phyloP scores from a whole-genome alignment of 352 stramenopile genomes.

The Globisporangium megalacanthum region DNA sequence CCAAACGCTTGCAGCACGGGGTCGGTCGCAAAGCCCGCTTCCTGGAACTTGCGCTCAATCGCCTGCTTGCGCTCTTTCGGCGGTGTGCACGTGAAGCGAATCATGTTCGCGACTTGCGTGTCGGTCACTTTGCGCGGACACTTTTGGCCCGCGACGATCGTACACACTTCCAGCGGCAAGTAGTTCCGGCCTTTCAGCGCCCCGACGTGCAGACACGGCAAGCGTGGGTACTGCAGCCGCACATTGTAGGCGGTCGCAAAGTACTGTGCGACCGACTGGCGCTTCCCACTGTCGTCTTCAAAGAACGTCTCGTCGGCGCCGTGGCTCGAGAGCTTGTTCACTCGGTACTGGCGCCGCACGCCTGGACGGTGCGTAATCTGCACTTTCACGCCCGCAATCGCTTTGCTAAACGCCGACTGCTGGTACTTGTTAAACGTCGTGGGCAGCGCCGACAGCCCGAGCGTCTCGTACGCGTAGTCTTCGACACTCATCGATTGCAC shows the following conservation, averaged over 20 bases:
- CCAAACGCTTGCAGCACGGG: slow-evolving; percentile 51
- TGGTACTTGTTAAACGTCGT: slow-evolving; percentile 33
- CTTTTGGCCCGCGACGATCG: slow-evolving; percentile 66
- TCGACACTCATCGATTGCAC: slow-evolving; percentile 53
- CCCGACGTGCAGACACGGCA: slow-evolving; percentile 80
- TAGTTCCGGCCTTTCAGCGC: slow-evolving; percentile 72
- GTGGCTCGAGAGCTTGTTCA: slow-evolving; percentile 50
- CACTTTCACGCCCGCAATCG: slow-evolving; percentile 60
- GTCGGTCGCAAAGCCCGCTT: slow-evolving; percentile 52
- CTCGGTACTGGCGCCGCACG: slow-evolving; percentile 49
- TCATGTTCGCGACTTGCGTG: slow-evolving; percentile 82
- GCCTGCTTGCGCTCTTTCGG: slow-evolving; percentile 48
- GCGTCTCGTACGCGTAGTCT: slow-evolving; percentile 36
- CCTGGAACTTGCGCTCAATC: slow-evolving; percentile 55
- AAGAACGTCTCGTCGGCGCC: slow-evolving; percentile 50
- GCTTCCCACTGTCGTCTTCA: slow-evolving; percentile 43
- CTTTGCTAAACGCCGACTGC: slow-evolving; percentile 41
- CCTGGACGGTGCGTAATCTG: slow-evolving; percentile 56
- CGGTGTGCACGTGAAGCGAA: slow-evolving; percentile 52
- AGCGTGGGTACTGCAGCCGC: slow-evolving; percentile 51
- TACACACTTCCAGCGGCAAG: slow-evolving; percentile 79
- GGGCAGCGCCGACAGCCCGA: slow-evolving; percentile 24
- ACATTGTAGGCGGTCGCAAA: slow-evolving; percentile 49
- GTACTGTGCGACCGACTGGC: slow-evolving; percentile 51
- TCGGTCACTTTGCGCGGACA: slow-evolving; percentile 72